Conservation (phyloP, 257 asterid genomes). For the Petunia secreta region DNA sequence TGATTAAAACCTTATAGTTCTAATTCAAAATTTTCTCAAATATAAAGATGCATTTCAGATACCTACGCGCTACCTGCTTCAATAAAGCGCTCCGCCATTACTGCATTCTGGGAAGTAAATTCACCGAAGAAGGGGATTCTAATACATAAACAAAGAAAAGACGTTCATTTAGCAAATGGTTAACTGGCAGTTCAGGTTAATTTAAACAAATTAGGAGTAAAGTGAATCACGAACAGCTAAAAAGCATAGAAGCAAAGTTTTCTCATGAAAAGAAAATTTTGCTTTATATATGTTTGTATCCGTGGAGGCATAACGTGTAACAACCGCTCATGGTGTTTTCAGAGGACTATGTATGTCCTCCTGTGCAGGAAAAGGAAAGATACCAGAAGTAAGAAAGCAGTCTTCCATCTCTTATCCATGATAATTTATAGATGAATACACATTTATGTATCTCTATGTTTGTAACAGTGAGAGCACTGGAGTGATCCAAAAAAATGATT, state of each 20-base stretch:
- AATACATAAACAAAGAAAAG: conserved; percentile 35
- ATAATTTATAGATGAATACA: not conserved
- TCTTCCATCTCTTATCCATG: not conserved
- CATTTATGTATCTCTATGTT: not conserved
- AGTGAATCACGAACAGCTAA: not conserved
- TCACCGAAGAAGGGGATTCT: conserved; percentile 96
- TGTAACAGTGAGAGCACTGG: not conserved
- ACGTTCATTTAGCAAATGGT: conserved; percentile 24
- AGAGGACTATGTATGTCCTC: not conserved
- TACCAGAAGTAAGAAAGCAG: not conserved
- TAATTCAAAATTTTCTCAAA: conserved; percentile 13
- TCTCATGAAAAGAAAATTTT: not conserved
- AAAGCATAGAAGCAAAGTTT: not conserved
- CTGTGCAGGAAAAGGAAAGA: not conserved
- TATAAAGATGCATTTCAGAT: conserved; percentile 48
- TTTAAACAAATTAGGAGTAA: not conserved
- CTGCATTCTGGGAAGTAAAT: conserved; percentile 92
- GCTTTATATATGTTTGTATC: not conserved
- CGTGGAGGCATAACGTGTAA: not conserved
- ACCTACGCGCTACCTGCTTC: conserved; percentile 99
- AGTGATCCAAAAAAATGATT: not conserved
- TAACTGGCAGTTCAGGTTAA: not conserved
- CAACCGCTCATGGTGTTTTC: not conserved
- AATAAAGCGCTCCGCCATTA: conserved; percentile 97
- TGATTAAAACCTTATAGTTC: not conserved